Conservation (phyloP, 345 rosid genomes). For the Gossypium rotundifolium region DNA sequence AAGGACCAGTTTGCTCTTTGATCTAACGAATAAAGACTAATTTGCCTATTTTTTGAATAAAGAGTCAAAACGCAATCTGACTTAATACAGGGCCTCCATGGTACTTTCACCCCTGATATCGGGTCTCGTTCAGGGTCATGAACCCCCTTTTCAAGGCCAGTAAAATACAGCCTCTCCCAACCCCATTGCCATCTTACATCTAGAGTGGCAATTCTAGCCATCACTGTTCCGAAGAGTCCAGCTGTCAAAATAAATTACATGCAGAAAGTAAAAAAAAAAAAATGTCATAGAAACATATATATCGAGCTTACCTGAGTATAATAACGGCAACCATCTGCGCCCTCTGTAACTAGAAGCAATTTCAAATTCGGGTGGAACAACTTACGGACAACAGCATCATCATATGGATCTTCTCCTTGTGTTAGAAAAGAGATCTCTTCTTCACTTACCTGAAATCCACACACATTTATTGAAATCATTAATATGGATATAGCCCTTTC, state of each 20-base stretch:
- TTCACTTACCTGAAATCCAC: constrained; percentile 66
- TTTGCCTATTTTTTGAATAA: no score
- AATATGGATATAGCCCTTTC: neutral
- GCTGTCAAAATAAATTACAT: neutral
- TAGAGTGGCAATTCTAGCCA: neutral
- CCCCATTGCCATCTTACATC: neutral
- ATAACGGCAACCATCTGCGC: constrained; percentile 81
- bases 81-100: no score
- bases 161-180: neutral
- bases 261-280: neutral
- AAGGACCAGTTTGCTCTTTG: no score
- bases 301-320: constrained; percentile 65
- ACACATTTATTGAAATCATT: constrained; percentile 1
- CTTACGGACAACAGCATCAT: constrained; percentile 70
- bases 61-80: no score
- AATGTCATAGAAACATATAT: neutral
- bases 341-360: constrained; percentile 88
- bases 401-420: constrained; percentile 87
- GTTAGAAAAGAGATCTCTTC: constrained; percentile 84
- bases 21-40: no score
- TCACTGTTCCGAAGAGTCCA: neutral
- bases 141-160: no score
- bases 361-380: constrained; percentile 70
- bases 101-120: no score
- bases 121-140: no score